phyloP scores from a whole-genome alignment of 768 basidiomycete species.

The Candolleomyces aberdarensis region DNA sequence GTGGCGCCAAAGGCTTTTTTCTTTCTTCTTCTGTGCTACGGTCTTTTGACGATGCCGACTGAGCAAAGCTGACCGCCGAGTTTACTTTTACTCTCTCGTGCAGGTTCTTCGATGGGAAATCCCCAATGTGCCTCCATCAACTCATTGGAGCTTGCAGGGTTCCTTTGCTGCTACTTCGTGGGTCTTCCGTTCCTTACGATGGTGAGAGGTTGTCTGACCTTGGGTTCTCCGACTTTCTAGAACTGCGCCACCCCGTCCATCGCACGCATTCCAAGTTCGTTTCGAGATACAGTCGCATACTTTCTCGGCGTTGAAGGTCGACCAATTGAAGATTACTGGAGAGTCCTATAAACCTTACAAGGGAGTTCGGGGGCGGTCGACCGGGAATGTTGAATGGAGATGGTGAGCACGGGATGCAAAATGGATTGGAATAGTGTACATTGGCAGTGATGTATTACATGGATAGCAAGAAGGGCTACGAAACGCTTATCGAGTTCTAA shows the following conservation, averaged over 20 bases:
- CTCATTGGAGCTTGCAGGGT: slow-evolving; percentile 70
- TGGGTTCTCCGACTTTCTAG: slow-evolving; percentile 15
- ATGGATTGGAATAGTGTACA: slow-evolving; percentile 2
- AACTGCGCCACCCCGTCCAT: slow-evolving; percentile 52
- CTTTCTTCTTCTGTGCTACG: not conserved
- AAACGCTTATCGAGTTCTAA: slow-evolving; percentile 67
- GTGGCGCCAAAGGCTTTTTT: not conserved
- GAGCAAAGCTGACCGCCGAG: not conserved
- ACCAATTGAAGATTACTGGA: slow-evolving; percentile 76
- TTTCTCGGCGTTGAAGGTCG: slow-evolving; percentile 80
- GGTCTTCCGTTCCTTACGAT: slow-evolving; percentile 20
- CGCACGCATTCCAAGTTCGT: slow-evolving; percentile 68
- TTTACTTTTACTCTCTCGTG: not conserved
- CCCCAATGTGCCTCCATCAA: slow-evolving; percentile 60
- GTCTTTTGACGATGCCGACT: not conserved
- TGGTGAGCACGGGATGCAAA: slow-evolving; percentile 30
- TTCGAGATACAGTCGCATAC: slow-evolving; percentile 73
- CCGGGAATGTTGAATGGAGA: slow-evolving; percentile 71
- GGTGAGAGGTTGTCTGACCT: slow-evolving; percentile 1
- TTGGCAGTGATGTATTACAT: not conserved
- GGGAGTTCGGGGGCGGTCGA: slow-evolving; percentile 70
- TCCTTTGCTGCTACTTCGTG: slow-evolving; percentile 68
- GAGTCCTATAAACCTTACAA: slow-evolving; percentile 91
- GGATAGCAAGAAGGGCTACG: not conserved
- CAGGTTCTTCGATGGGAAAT: slow-evolving; percentile 83